Conservation (phyloP, 495 filamentous ascomycete species). For the Penicillium taxi region DNA sequence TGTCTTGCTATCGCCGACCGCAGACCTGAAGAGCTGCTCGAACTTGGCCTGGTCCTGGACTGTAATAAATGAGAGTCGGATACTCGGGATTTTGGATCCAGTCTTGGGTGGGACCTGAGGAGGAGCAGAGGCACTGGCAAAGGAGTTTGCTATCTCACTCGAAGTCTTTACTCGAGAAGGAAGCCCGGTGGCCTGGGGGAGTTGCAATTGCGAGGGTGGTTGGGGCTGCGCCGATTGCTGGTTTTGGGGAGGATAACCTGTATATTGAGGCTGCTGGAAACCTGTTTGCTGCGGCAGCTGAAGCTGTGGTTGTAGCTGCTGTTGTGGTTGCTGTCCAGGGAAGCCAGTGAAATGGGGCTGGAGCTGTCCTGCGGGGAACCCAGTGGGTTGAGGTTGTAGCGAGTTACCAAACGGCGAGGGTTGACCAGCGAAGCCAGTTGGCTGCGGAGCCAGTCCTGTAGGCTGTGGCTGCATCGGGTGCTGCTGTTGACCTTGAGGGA, state of each 20-base stretch:
- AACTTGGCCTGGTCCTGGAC: constrained; percentile 95
- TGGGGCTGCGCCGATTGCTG: constrained; percentile 20
- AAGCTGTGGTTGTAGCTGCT: constrained; percentile 36
- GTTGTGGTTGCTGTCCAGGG: constrained; percentile 39
- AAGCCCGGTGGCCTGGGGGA: constrained; percentile 34
- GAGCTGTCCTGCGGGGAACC: constrained; percentile 53
- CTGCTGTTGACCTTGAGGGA: constrained; percentile 41
- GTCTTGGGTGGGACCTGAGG: constrained; percentile 49
- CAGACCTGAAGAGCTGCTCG: constrained; percentile 95
- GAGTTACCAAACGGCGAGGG: constrained; percentile 26
- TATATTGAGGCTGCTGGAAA: constrained; percentile 34
- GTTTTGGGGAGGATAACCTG: constrained; percentile 32
- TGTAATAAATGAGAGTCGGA: constrained; percentile 90
- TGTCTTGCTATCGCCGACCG: constrained; percentile 77
- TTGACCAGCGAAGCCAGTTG: constrained; percentile 43
- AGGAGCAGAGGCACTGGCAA: constrained; percentile 43
- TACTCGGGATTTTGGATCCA: constrained; percentile 78
- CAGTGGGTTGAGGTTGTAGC: constrained; percentile 49
- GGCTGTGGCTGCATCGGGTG: constrained; percentile 46
- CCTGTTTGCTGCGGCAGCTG: constrained; percentile 8
- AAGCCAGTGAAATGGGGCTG: constrained; percentile 53
- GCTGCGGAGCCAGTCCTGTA: constrained; percentile 45
- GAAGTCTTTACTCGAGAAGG: constrained; percentile 57
- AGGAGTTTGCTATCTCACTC: constrained; percentile 77
- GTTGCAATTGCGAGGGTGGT: constrained; percentile 40